Percentiles rank a stretch among this genome's conserved stretches.
These are phyloP conservation scores for Phaeosphaeriaceae sp. DNA, from an alignment of 2,329 filamentous ascomycete genomes.

Conservation along the genomic window DNA sequence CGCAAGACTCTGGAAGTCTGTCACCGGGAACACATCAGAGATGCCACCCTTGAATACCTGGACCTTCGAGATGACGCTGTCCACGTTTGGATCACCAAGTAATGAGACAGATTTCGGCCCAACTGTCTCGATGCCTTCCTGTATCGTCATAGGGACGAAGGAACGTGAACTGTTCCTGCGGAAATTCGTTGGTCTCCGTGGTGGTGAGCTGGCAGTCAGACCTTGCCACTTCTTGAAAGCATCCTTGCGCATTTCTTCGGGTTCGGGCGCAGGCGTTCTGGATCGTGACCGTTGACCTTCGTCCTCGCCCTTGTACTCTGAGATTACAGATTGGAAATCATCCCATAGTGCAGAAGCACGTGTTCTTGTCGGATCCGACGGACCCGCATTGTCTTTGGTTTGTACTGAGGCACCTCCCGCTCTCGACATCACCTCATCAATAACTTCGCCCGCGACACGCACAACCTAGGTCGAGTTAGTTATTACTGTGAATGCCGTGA, in stretches of 20 bases:
- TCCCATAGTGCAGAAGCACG: conserved; percentile 33
- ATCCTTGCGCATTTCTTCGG: conserved; percentile 21
- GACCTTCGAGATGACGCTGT: conserved; percentile 44
- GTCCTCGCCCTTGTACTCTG: conserved; percentile 29
- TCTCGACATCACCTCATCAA: conserved; percentile 44
- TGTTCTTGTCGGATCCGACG: conserved; percentile 21
- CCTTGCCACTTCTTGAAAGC: conserved; percentile 38
- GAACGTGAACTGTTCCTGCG: conserved; percentile 21
- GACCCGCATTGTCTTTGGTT: conserved; percentile 20
- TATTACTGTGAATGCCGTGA: neutral
- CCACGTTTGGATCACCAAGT: conserved; percentile 42
- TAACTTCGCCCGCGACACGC: conserved; percentile 42
- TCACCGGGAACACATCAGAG: conserved; percentile 41
- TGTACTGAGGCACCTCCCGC: conserved; percentile 29
- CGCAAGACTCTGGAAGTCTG: conserved; percentile 43
- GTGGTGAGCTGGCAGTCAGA: conserved; percentile 15
- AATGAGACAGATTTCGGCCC: conserved; percentile 35
- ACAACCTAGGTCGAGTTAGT: conserved; percentile 33
- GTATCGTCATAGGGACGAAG: conserved; percentile 34
- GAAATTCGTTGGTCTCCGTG: conserved; percentile 13
- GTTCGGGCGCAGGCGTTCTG: conserved; percentile 13
- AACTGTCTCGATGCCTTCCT: conserved; percentile 26
- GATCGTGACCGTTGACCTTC: conserved; percentile 9
- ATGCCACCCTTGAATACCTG: conserved; percentile 46
- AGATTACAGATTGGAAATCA: conserved; percentile 41